Conservation (phyloP, 2,329 filamentous ascomycete genomes). For the Tympanopsis confertula region DNA sequence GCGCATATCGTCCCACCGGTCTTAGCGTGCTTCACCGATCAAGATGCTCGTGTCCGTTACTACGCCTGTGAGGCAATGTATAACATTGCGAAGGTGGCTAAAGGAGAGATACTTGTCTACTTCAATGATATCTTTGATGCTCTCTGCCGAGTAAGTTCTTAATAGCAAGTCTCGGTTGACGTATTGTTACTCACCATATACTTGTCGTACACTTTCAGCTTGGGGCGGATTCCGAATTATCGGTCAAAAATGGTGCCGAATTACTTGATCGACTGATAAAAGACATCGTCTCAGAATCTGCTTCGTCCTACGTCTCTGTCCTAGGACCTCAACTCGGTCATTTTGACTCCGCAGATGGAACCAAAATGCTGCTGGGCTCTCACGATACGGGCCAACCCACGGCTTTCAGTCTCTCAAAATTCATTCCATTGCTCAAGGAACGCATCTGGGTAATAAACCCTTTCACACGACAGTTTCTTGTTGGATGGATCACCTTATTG, state of each 20-base stretch:
- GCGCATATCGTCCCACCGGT: conserved; percentile 92
- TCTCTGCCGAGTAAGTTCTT: conserved; percentile 67
- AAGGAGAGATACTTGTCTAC: conserved; percentile 91
- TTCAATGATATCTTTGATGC: conserved; percentile 99
- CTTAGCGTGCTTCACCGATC: conserved; percentile 91
- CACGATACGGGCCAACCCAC: conserved; percentile 49
- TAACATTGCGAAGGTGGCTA: conserved; percentile 98
- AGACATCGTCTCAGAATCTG: conserved; percentile 90
- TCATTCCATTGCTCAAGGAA: conserved; percentile 88
- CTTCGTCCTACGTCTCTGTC: conserved; percentile 85
- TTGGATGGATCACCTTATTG: conserved; percentile 88
- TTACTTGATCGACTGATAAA: conserved; percentile 88
- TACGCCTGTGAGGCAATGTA: conserved; percentile 99
- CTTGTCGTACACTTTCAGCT: conserved; percentile 39
- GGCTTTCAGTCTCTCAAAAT: conserved; percentile 80
- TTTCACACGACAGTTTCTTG: conserved; percentile 86
- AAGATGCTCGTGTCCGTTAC: conserved; percentile 92
- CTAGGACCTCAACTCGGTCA: conserved; percentile 47
- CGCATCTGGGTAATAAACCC: conserved; percentile 89
- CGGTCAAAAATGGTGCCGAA: conserved; percentile 95
- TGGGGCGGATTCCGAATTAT: conserved; percentile 87
- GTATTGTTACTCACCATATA: neutral
- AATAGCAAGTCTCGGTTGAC: neutral
- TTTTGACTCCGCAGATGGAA: conserved; percentile 34
- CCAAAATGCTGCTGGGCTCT: conserved; percentile 28